Conservation (phyloP, 805 yeast genomes). For the Lachancea fermentati region DNA sequence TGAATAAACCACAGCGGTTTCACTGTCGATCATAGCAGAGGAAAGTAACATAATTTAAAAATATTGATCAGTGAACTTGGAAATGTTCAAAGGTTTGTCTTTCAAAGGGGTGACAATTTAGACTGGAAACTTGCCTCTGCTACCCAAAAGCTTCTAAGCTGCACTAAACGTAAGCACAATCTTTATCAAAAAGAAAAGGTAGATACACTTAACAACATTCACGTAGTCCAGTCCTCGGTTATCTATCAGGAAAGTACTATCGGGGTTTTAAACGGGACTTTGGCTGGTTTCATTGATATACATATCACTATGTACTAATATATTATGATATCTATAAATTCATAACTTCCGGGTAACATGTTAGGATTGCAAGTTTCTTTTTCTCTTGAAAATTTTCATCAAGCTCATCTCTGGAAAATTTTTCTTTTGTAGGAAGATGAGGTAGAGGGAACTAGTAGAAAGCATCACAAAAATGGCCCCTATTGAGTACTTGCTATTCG, state of each 20-base stretch:
- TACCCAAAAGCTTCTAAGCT: background rate
- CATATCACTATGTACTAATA: background rate
- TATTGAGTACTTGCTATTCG: conserved; percentile 87
- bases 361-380: conserved; percentile 1
- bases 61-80: background rate
- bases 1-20: conserved; percentile 19
- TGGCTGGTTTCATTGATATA: background rate
- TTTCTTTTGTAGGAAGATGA: conserved; percentile 7
- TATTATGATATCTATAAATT: background rate
- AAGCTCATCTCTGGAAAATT: conserved; percentile 11
- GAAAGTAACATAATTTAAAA: conserved; percentile 4
- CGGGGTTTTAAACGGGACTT: no score
- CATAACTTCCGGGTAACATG: background rate
- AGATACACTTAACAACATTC: no score
- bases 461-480: conserved; percentile 46
- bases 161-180: no score
- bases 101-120: background rate
- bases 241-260: no score
- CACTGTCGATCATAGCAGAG: conserved; percentile 16
- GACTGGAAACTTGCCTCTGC: background rate
- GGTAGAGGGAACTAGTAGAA: conserved; percentile 1
- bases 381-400: conserved; percentile 9
- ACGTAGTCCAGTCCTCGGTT: no score
- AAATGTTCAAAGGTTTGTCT: background rate
- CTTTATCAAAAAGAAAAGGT: no score